These are phyloP conservation scores for Hibiscus trionum DNA, from an alignment of 345 rosid genomes.

Conservation along the genomic window DNA sequence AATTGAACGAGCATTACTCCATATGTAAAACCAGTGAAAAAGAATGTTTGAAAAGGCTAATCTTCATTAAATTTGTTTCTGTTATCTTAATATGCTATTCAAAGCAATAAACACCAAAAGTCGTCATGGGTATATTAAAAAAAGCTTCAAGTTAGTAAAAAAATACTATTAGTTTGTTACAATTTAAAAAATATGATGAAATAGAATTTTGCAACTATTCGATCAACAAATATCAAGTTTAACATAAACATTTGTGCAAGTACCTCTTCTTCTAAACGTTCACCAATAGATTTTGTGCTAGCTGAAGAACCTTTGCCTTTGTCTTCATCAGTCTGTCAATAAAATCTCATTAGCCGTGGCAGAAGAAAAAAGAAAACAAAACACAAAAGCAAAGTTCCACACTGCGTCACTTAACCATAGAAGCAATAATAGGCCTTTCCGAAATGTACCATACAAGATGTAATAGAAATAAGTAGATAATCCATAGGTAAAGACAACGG, in stretches of 20 bases:
- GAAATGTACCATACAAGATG: neutral
- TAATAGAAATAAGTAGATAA: neutral
- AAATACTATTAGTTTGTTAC: neutral
- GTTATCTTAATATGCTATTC: neutral
- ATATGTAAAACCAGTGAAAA: neutral
- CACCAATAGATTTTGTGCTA: constrained; percentile 47
- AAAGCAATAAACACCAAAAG: neutral
- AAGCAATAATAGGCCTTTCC: neutral
- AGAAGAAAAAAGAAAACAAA: neutral
- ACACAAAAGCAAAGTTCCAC: neutral
- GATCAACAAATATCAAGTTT: neutral
- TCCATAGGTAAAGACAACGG: neutral
- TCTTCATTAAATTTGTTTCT: neutral
- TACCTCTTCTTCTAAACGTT: constrained; percentile 87
- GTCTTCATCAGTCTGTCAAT: constrained; percentile 62
- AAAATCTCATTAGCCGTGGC: neutral
- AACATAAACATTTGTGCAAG: neutral
- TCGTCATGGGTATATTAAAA: neutral
- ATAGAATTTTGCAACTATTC: neutral
- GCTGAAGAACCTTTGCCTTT: constrained; percentile 51
- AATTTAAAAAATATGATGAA: neutral
- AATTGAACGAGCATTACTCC: constrained; percentile 12
- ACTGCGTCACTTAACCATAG: constrained; percentile 2
- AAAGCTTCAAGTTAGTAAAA: neutral
- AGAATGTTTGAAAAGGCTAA: constrained; percentile 1